Conservation (phyloP, 257 asterid species). For the Ophiorrhiza pumila region DNA sequence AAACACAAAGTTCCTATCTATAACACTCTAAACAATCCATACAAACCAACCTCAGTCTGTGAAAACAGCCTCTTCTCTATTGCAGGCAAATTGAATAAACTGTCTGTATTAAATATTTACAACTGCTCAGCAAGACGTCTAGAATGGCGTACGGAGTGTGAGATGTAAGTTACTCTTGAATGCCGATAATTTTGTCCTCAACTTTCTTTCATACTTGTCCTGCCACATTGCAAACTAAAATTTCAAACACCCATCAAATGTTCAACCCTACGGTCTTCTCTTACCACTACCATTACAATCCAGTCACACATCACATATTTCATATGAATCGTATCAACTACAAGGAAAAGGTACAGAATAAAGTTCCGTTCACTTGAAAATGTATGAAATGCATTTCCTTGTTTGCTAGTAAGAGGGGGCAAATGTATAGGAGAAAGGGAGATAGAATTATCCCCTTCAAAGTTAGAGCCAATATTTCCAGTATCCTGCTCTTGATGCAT, state of each 20-base stretch:
- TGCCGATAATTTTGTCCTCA: constrained; percentile 30
- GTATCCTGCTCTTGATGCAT: too few species aligned
- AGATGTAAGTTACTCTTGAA: background rate
- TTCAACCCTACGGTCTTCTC: background rate
- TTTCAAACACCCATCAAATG: background rate
- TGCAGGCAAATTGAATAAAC: background rate
- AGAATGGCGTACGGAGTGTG: background rate
- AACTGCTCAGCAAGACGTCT: background rate
- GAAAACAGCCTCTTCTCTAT: background rate
- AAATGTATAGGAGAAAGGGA: background rate
- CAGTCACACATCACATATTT: background rate
- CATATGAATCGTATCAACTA: background rate
- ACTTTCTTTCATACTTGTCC: constrained; percentile 35
- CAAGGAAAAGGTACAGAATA: too few species aligned
- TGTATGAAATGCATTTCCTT: too few species aligned
- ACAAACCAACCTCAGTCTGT: background rate
- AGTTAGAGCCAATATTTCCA: too few species aligned
- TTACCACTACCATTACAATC: background rate
- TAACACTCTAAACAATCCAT: too few species aligned
- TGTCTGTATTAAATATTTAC: background rate
- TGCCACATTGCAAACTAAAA: constrained; percentile 16
- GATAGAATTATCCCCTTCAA: background rate
- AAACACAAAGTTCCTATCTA: too few species aligned
- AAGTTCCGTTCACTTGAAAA: too few species aligned
- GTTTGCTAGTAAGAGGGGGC: too few species aligned